These are phyloP conservation scores for Thalassiosira oceanica DNA, from an alignment of 352 stramenopile species.

Conservation along the genomic window DNA sequence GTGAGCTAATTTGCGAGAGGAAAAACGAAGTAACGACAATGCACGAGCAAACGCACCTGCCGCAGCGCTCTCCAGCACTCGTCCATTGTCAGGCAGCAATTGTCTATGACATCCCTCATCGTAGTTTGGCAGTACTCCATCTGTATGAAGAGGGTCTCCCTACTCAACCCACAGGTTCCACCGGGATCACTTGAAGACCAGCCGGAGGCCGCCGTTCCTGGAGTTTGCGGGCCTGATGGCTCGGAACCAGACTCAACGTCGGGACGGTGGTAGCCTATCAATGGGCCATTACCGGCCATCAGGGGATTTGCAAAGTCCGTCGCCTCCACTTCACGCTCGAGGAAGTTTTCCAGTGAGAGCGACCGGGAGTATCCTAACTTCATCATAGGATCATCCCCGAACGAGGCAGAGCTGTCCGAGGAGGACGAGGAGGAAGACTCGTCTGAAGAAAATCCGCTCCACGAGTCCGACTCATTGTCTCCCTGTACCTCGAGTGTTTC, in stretches of 20 bases:
- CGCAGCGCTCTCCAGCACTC: constrained; percentile 90
- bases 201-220: neutral
- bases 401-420: constrained; percentile 8
- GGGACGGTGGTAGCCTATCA: neutral
- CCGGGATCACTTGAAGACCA: too few relatives aligned
- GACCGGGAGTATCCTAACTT: constrained; percentile 18
- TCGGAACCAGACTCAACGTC: neutral
- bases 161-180: neutral
- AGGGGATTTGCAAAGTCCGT: constrained; percentile 31
- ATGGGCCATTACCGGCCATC: constrained; percentile 4
- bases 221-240: too few relatives aligned
- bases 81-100: constrained; percentile 77
- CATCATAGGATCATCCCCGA: neutral
- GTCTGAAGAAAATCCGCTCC: constrained; percentile 6
- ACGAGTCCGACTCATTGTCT: constrained; percentile 6
- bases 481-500: neutral
- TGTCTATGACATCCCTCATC: constrained; percentile 92
- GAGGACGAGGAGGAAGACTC: constrained; percentile 7
- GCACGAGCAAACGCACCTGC: too few relatives aligned
- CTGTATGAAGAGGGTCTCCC: constrained; percentile 70
- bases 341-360: constrained; percentile 39
- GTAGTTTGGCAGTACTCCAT: constrained; percentile 97
- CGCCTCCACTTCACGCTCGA: constrained; percentile 31
- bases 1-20: too few relatives aligned
- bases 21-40: too few relatives aligned